Percentiles rank a stretch among this genome's conserved stretches.
Evolutionary conservation across 2,329 filamentous ascomycete species (phyloP).

Genomic region (Fonsecaea nubica): DNA sequence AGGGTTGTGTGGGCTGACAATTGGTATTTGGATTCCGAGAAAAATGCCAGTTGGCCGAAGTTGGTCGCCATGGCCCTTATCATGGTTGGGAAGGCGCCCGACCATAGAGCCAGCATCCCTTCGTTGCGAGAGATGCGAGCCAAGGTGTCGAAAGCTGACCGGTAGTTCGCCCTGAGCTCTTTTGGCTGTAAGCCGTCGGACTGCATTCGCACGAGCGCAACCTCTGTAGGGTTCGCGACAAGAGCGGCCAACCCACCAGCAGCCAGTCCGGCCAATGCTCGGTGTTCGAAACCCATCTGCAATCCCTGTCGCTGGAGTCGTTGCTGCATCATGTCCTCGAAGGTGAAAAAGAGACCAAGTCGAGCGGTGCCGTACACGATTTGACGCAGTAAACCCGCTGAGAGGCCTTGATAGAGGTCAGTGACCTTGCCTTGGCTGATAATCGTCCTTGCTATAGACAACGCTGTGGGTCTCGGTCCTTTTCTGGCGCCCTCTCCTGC

Average conservation of each 20-base stretch:
- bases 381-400: slow-evolving; percentile 88
- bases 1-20: slow-evolving; percentile 70
- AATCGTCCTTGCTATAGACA: slow-evolving; percentile 84
- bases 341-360: slow-evolving; percentile 94
- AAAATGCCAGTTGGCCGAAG: slow-evolving; percentile 96
- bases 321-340: slow-evolving; percentile 73
- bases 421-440: slow-evolving; percentile 80
- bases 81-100: slow-evolving; percentile 87
- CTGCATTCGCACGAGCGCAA: slow-evolving; percentile 97
- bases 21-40: slow-evolving; percentile 92
- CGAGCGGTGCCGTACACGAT: slow-evolving; percentile 97
- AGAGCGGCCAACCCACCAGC: slow-evolving; percentile 93
- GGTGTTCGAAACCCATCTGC: slow-evolving; percentile 81
- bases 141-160: slow-evolving; percentile 89
- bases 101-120: slow-evolving; percentile 83
- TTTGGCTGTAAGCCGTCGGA: slow-evolving; percentile 88
- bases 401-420: slow-evolving; percentile 93
- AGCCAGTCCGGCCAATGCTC: slow-evolving; percentile 80
- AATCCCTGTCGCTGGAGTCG: slow-evolving; percentile 76
- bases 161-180: slow-evolving; percentile 89
- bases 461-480: slow-evolving; percentile 80
- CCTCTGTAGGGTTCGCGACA: slow-evolving; percentile 92
- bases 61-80: slow-evolving; percentile 97
- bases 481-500: slow-evolving; percentile 65
- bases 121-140: slow-evolving; percentile 79